phyloP scores from a whole-genome alignment of 2,329 filamentous ascomycete genomes.

The Trichoderma hamatum region DNA sequence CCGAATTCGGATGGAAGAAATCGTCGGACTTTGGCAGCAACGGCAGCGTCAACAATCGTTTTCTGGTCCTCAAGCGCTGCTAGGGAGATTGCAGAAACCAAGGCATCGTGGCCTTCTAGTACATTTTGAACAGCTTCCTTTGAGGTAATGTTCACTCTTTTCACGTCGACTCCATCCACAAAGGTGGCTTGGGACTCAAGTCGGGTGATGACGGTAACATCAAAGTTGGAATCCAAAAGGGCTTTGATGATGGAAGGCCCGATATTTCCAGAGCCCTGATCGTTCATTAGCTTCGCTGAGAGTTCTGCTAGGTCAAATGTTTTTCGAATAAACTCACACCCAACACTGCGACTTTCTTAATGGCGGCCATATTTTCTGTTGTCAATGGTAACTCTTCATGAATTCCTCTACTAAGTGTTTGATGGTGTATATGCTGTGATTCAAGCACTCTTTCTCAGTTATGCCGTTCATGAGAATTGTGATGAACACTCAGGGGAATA shows the following conservation, averaged over 20 bases:
- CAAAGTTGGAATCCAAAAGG: neutral
- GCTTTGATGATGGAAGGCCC: neutral
- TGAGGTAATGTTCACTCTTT: slow-evolving; percentile 7
- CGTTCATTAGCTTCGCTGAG: neutral
- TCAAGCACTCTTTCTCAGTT: too few species aligned
- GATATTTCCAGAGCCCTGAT: neutral
- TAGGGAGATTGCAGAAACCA: slow-evolving; percentile 7
- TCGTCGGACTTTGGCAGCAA: neutral
- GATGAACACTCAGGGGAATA: neutral
- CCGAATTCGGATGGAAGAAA: slow-evolving; percentile 6
- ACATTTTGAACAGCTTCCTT: neutral
- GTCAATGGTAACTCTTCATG: neutral
- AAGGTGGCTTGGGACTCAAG: neutral
- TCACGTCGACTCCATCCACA: neutral
- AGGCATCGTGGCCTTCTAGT: slow-evolving; percentile 1
- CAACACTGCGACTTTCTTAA: slow-evolving; percentile 3
- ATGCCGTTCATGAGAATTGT: neutral
- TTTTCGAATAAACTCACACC: neutral
- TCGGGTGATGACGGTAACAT: slow-evolving; percentile 1
- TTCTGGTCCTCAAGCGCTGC: neutral
- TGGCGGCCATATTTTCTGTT: neutral
- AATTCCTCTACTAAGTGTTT: neutral
- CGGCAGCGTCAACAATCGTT: neutral
- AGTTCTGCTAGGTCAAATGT: neutral
- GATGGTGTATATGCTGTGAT: neutral